These are phyloP conservation scores for Mortierella sp. DNA, from an alignment of 371 early-diverging fungal genomes.

Conservation along the genomic window DNA sequence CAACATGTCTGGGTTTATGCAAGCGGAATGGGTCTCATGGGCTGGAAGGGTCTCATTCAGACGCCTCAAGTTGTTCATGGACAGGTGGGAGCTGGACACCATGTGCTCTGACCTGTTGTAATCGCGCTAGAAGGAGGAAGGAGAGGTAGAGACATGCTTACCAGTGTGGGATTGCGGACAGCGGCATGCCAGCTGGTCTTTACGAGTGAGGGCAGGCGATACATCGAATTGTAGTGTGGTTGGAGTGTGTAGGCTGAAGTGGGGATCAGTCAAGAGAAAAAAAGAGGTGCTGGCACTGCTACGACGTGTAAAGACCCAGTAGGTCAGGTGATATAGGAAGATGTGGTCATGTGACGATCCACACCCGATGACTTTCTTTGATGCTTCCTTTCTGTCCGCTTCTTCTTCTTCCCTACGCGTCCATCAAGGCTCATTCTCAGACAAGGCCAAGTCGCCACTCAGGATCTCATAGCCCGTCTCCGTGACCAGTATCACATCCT, in stretches of 20 bases:
- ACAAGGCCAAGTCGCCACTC: conserved; percentile 60
- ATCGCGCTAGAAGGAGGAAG: background rate
- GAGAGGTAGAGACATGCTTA: conserved; percentile 13
- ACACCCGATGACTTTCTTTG: background rate
- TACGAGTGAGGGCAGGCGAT: conserved; percentile 39
- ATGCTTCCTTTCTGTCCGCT: background rate
- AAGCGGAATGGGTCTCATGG: too few relatives aligned
- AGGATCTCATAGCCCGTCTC: conserved; percentile 60
- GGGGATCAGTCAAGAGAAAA: background rate
- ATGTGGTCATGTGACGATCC: too few relatives aligned
- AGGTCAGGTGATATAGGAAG: too few relatives aligned
- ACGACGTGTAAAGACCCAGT: too few relatives aligned
- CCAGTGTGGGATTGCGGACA: conserved; percentile 28
- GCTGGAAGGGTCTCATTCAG: too few relatives aligned
- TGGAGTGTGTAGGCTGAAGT: background rate
- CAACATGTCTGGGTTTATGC: too few relatives aligned
- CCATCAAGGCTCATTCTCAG: conserved; percentile 53
- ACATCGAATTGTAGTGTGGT: conserved; percentile 14
- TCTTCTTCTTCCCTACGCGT: conserved; percentile 20
- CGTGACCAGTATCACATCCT: conserved; percentile 69
- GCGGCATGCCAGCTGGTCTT: conserved; percentile 23
- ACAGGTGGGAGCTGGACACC: too few relatives aligned
- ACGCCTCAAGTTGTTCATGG: too few relatives aligned
- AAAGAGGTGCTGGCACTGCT: conserved; percentile 2
- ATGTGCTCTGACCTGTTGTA: background rate